Conservation (phyloP, 2,329 filamentous ascomycete species). For the Zymoseptoria pseudotritici region DNA sequence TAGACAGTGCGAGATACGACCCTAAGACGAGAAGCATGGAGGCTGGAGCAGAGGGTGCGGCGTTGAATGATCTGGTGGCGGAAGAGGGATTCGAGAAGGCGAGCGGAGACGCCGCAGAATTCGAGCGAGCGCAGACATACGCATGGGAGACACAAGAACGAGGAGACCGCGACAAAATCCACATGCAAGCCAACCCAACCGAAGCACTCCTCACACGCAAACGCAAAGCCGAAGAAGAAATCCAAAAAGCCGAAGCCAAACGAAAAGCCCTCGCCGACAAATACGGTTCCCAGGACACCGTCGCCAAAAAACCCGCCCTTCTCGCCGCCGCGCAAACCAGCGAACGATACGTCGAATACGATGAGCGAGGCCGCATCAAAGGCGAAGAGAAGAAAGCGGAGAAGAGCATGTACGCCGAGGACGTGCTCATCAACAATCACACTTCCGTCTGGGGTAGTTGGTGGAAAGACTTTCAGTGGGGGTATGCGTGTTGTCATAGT, state of each 20-base stretch:
- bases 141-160: conserved; percentile 94
- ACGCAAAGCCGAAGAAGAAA: conserved; percentile 67
- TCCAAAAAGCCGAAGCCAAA: conserved; percentile 59
- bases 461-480: conserved; percentile 95
- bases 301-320: conserved; percentile 51
- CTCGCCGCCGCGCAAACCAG: conserved; percentile 67
- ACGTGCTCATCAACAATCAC: conserved; percentile 84
- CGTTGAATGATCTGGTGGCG: conserved; percentile 75
- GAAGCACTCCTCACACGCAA: conserved; percentile 79
- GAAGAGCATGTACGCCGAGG: conserved; percentile 87
- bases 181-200: conserved; percentile 94
- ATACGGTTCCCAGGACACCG: conserved; percentile 65
- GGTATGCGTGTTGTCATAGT: conserved; percentile 91
- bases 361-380: conserved; percentile 82
- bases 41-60: conserved; percentile 63
- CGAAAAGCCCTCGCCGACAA: conserved; percentile 68
- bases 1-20: conserved; percentile 96
- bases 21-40: conserved; percentile 83
- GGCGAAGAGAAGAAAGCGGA: conserved; percentile 68
- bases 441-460: conserved; percentile 91
- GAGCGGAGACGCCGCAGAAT: conserved; percentile 86
- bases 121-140: conserved; percentile 80
- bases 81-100: conserved; percentile 88
- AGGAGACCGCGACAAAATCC: conserved; percentile 67
- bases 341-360: conserved; percentile 88